Evolutionary conservation across 768 basidiomycete genomes (phyloP).

Genomic region (Rhizopogon vinicolor): DNA sequence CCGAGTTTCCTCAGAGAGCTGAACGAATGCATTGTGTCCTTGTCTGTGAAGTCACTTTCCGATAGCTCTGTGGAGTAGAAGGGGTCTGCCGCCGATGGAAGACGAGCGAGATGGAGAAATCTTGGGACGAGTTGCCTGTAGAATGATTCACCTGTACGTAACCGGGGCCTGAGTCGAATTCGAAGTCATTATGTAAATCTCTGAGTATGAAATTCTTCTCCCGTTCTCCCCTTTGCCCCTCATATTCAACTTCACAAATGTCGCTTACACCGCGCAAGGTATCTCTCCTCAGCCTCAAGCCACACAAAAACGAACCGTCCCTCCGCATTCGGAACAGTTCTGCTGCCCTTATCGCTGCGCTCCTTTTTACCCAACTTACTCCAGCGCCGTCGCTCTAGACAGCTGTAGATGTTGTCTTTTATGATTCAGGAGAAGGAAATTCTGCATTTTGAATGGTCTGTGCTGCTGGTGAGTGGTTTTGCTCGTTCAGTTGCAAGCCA

Average conservation of each 20-base stretch:
- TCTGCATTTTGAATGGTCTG: slow-evolving; percentile 19
- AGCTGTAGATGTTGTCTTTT: slow-evolving; percentile 27
- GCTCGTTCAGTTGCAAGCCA: background rate
- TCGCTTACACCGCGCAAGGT: background rate
- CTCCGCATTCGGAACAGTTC: too few species aligned
- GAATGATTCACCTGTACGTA: too few species aligned
- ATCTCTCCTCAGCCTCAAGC: slow-evolving; percentile 17
- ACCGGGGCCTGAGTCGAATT: too few species aligned
- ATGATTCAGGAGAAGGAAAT: background rate
- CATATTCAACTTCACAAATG: background rate
- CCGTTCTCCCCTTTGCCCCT: background rate
- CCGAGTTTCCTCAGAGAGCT: too few species aligned
- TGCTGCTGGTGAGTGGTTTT: slow-evolving; percentile 22
- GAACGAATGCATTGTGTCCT: too few species aligned
- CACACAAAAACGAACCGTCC: slow-evolving; percentile 31
- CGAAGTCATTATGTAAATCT: too few species aligned
- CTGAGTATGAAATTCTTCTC: background rate
- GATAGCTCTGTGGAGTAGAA: too few species aligned
- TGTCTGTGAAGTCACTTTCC: too few species aligned
- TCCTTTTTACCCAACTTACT: slow-evolving; percentile 32
- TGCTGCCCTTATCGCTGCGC: slow-evolving; percentile 20
- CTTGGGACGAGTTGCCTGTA: too few species aligned
- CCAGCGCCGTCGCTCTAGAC: slow-evolving; percentile 35
- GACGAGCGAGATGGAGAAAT: too few species aligned
- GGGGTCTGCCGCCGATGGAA: too few species aligned